phyloP scores from a whole-genome alignment of 164 flowering plant species.

The grape (Vitis vinifera) region DNA sequence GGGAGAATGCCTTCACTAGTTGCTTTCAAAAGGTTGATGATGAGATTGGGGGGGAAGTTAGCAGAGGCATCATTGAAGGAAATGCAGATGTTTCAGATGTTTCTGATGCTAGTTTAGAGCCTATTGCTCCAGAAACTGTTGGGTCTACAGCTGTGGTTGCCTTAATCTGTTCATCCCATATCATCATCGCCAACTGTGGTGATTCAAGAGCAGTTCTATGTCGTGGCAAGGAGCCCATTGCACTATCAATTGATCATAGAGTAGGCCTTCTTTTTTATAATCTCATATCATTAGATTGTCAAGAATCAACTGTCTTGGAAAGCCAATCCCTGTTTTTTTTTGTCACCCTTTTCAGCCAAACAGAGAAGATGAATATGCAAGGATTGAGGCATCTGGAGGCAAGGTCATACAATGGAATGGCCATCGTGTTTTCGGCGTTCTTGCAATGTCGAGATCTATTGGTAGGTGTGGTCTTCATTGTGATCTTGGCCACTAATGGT shows the following conservation, averaged over 20 bases:
- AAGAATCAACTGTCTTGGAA: neutral
- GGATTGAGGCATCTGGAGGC: conserved; percentile 40
- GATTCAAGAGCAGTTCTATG: conserved; percentile 60
- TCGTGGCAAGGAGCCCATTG: conserved; percentile 49
- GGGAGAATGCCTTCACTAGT: conserved; percentile 39
- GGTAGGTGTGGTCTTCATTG: conserved; percentile 24
- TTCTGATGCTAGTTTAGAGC: conserved; percentile 21
- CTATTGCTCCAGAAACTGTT: conserved; percentile 51
- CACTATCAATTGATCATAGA: conserved; percentile 80
- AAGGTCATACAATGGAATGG: conserved; percentile 36
- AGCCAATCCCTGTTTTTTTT: neutral
- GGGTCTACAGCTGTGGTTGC: conserved; percentile 64
- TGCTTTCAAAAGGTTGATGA: conserved; percentile 49
- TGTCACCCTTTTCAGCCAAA: conserved; percentile 25
- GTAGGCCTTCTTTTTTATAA: conserved; percentile 19
- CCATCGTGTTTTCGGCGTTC: conserved; percentile 37
- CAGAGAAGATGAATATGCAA: conserved; percentile 33
- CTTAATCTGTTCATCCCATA: conserved; percentile 45
- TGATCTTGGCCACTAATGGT: neutral
- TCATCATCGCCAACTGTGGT: conserved; percentile 59
- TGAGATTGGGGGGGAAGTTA: conserved; percentile 39
- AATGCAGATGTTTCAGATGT: conserved; percentile 19
- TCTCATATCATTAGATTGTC: neutral
- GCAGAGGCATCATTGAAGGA: conserved; percentile 3
- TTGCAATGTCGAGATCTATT: conserved; percentile 46